Evolutionary conservation across 257 asterid species (phyloP), one percentile per base, ranked within the genome.

Genomic region (Asclepias syriaca): DNA sequence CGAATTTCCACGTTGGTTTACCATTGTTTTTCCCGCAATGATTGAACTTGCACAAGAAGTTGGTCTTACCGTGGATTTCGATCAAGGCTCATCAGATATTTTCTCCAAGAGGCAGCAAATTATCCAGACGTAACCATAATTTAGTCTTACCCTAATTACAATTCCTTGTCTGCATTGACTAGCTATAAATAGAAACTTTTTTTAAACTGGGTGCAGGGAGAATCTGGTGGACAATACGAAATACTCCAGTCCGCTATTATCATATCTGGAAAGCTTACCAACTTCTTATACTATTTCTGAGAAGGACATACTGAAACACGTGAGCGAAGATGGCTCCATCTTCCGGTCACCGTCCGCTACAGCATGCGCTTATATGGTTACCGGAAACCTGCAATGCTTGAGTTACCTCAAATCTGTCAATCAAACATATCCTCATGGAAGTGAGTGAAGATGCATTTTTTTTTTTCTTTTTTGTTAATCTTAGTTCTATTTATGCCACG

Each of bases 331-430:
- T 8, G 88, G 91, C 19, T 85, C 89, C 1, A 55, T 89, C 4
- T 83, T 75, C 13, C 85, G 60, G 70, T 89, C 90, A 21, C 92
- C 86, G 1, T 77, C 90, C 0, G 92, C 96, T 58, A 83, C 84
- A 0, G 92, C 89, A 51, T 54, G 67, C 13, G 87, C 86, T 8
- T 88, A 72, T 50, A 80, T 84, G 77, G 60, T 70, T 10, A 87
- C 89, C 2, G 69, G 81, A 24, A 79, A 78, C 67, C 15, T 13
- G 19, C 48, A 75, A 2, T 80, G 77, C 70, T 66, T 84, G 21
- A 29, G 74, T 13, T 82, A 82, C 66, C 84, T 89, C 1, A 66
- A 69, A 0, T 79, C 84, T 5, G 82, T 89, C 40, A 68, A 77
- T 64, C 77, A 54, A n/a, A 68, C 71, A 1, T 85, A 81, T 68